Evolutionary conservation across 2,329 filamentous ascomycete genomes (phyloP), one percentile per base, ranked within the genome.

Genomic region (Botrytis aclada): DNA sequence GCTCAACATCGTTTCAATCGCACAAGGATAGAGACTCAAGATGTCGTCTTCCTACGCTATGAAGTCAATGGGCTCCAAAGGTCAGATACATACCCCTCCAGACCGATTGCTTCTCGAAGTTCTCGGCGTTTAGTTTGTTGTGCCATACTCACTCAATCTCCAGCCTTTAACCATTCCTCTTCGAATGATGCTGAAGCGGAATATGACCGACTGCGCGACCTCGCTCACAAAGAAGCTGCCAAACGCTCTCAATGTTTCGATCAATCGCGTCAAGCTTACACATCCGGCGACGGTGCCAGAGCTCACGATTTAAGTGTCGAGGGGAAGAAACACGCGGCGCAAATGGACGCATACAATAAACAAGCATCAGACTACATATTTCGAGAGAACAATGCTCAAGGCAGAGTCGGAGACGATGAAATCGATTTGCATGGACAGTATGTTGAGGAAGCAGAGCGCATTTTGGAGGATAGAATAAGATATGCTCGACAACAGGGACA

Each of bases 291-390:
- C 82, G 93, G 94, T 77, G 93, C 88, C 29, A 51, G 60, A 37
- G 96, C 96, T 69, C 94, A 98, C 82, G 85, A 93, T 72, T 87
- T 97, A 70, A 95, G 92, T 56, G 90, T 96, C 79, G 89, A 97
- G 83, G 93, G 93, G 80, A 97, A 98, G 83, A 83, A 85, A 62
- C 95, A 98, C 82, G 94, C 91, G 60, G 88, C 89, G 73, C 88
- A 92, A 81, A 96, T 97, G 89, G 93, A 97, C 77, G 86, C 91
- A 74, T 97, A 94, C 84, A 98, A 98, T 86, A 90, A 88, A 76
- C 94, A 97, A 82, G 96, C 96, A 1, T 93, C 93, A 74, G 93
- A 98, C 74, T 97, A 89, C 83, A 98, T 98, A 81, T 98, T 99
- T 85, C 91, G 94, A 58, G 94, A 95, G 84, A 98, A 98, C 85